phyloP scores from a whole-genome alignment of 116 monocot genomes.

The Iris pallida region DNA sequence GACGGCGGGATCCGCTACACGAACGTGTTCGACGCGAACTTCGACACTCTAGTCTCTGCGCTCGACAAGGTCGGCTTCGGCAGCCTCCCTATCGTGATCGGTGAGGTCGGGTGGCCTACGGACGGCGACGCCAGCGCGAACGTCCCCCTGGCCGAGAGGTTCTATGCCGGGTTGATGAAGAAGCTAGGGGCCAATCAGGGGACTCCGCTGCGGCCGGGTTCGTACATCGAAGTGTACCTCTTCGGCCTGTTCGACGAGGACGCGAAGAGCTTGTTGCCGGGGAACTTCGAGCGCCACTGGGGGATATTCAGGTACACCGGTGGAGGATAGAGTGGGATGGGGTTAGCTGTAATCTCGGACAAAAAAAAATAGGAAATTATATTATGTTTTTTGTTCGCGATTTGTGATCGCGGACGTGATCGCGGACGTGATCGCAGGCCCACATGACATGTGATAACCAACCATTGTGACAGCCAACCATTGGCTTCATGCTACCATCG shows the following conservation, averaged over 20 bases:
- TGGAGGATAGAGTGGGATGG: too few relatives aligned
- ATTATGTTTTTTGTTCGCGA: too few relatives aligned
- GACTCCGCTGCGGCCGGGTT: slow-evolving; percentile 33
- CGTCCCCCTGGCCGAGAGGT: slow-evolving; percentile 10
- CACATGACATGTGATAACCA: too few relatives aligned
- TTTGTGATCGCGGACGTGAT: too few relatives aligned
- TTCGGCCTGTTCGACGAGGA: slow-evolving; percentile 50
- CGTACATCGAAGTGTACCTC: slow-evolving; percentile 35
- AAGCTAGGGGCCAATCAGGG: slow-evolving; percentile 19
- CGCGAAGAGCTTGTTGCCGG: slow-evolving; percentile 39
- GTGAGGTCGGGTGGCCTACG: slow-evolving; percentile 66
- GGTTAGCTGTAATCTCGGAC: too few relatives aligned
- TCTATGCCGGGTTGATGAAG: slow-evolving; percentile 30
- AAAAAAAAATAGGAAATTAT: too few relatives aligned
- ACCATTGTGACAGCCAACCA: too few relatives aligned
- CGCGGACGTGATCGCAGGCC: too few relatives aligned
- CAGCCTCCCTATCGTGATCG: slow-evolving; percentile 33
- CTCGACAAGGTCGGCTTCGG: slow-evolving; percentile 26
- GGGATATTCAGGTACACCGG: slow-evolving; percentile 23
- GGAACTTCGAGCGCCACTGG: slow-evolving; percentile 53
- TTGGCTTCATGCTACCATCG: too few relatives aligned
- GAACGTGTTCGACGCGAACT: slow-evolving; percentile 57
- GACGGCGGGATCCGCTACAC: slow-evolving; percentile 31
- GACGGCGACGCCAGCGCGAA: slow-evolving; percentile 42
- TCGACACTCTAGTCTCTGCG: slow-evolving; percentile 44